phyloP scores from a whole-genome alignment of 2,329 filamentous ascomycete genomes.

The Zymoseptoria ardabiliae region DNA sequence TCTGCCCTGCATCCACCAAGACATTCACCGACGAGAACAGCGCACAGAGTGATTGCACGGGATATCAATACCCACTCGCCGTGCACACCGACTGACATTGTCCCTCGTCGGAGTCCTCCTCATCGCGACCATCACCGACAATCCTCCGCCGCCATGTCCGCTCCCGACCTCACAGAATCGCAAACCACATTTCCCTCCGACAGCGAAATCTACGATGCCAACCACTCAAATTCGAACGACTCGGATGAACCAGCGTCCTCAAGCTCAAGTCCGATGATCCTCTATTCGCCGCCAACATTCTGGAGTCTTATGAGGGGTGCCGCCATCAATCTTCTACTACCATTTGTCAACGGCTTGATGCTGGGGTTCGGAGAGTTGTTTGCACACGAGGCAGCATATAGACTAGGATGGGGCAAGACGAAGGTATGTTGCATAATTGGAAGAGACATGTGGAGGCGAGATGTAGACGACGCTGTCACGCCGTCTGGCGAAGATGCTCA shows the following conservation, averaged over 20 bases:
- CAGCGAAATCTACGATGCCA: slow-evolving; percentile 70
- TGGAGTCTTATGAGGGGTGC: slow-evolving; percentile 81
- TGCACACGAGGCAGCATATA: slow-evolving; percentile 1
- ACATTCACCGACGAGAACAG: background rate
- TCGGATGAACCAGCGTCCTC: slow-evolving; percentile 55
- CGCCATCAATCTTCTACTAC: slow-evolving; percentile 89
- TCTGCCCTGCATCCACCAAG: background rate
- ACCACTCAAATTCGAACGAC: slow-evolving; percentile 38
- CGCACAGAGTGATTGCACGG: background rate
- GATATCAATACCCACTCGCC: background rate
- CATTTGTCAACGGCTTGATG: slow-evolving; percentile 98
- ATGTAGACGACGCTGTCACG: background rate
- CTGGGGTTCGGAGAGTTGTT: slow-evolving; percentile 65
- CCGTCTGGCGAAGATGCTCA: background rate
- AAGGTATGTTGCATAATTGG: slow-evolving; percentile 56
- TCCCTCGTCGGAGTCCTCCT: too few species aligned
- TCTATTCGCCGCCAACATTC: slow-evolving; percentile 82
- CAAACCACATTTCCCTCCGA: slow-evolving; percentile 73
- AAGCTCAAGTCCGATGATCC: slow-evolving; percentile 61
- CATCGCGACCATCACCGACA: background rate
- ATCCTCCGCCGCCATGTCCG: slow-evolving; percentile 41
- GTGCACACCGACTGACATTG: background rate
- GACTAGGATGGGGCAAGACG: slow-evolving; percentile 80
- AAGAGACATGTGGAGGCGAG: background rate
- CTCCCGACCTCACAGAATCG: slow-evolving; percentile 55